These are phyloP conservation scores for Eimeria maxima DNA, from an alignment of 169 alveolate species.

Conservation along the genomic window DNA sequence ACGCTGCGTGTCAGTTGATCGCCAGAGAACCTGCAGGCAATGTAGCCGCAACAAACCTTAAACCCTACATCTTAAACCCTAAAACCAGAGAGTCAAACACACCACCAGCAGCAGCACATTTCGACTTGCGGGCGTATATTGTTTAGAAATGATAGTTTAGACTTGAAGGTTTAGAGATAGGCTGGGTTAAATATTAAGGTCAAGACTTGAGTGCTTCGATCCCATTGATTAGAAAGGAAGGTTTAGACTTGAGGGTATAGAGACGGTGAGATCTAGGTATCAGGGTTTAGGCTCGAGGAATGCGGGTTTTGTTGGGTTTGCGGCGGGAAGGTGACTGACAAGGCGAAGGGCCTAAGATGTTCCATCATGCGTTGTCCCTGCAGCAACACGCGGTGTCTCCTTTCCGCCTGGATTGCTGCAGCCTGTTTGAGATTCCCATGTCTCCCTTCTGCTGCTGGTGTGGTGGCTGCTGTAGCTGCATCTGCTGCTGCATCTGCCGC, in stretches of 20 bases:
- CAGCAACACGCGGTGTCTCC: background rate
- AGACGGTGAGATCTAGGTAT: no score
- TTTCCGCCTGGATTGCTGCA: background rate
- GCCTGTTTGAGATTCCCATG: background rate
- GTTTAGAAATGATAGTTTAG: no score
- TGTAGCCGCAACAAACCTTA: background rate
- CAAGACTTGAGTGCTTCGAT: no score
- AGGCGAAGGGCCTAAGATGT: background rate
- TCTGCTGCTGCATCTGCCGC: conserved; percentile 3
- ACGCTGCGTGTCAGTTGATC: background rate
- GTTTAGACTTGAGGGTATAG: no score
- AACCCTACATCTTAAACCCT: conserved; percentile 43
- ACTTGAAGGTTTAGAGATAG: no score
- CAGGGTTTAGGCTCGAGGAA: no score
- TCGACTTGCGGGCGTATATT: no score
- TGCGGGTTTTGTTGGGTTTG: background rate
- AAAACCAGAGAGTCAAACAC: background rate
- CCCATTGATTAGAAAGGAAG: no score
- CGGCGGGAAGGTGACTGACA: background rate
- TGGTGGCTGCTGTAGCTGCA: background rate
- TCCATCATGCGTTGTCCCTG: background rate
- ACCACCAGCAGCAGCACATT: no score
- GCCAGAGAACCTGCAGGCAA: conserved; percentile 17
- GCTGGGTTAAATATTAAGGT: no score
- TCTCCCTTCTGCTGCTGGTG: conserved; percentile 19